phyloP scores from a whole-genome alignment of 73 alveolate species.

The Symbiodinium natans region DNA sequence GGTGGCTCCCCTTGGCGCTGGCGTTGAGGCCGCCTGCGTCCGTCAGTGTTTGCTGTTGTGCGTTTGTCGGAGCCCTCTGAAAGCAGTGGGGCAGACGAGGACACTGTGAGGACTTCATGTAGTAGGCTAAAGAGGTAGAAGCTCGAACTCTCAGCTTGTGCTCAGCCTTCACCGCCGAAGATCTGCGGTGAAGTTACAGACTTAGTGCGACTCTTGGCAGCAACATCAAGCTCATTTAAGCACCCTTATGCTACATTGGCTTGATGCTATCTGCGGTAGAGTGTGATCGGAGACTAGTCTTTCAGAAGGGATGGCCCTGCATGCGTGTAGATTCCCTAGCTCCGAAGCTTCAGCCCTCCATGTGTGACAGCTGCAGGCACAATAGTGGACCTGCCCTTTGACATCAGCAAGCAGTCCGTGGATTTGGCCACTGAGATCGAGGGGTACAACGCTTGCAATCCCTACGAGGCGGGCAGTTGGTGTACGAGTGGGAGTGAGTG shows the following conservation, averaged over 20 bases:
- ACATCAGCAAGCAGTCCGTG: background rate
- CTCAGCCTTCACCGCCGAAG: constrained; percentile 9
- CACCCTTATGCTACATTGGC: no score
- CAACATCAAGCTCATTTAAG: background rate
- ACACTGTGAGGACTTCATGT: no score
- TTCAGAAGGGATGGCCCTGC: no score
- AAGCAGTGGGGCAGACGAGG: no score
- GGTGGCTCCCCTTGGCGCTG: background rate
- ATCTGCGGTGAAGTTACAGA: constrained; percentile 15
- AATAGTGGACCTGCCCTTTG: constrained; percentile 55
- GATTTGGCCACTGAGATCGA: background rate
- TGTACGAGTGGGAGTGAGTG: no score
- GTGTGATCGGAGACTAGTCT: no score
- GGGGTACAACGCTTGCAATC: constrained; percentile 86
- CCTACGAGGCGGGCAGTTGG: constrained; percentile 19
- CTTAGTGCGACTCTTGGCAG: constrained; percentile 21
- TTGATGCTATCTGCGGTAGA: no score
- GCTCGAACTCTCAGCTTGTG: background rate
- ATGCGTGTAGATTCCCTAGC: no score
- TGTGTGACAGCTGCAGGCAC: background rate
- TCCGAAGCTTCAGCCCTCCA: no score
- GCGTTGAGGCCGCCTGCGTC: background rate
- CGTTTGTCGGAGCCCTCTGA: no score
- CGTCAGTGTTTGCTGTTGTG: no score
- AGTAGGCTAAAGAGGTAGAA: no score